Conservation (phyloP, 208 protist species). For the Trypanosoma scelopori region DNA sequence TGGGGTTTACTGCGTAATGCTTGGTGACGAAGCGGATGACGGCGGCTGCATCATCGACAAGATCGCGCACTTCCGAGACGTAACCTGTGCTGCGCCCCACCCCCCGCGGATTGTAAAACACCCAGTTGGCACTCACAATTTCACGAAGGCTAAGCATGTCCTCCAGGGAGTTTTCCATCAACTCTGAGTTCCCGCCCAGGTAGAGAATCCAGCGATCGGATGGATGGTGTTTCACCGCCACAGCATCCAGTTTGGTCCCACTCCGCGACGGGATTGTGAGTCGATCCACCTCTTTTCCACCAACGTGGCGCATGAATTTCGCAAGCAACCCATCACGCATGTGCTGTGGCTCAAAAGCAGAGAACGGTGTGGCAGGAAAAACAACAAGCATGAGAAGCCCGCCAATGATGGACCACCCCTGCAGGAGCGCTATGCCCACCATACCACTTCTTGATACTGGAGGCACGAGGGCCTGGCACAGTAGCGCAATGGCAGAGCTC, state of each 20-base stretch:
- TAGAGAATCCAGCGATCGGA: constrained; percentile 72
- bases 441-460: constrained; percentile 11
- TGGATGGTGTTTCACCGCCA: constrained; percentile 33
- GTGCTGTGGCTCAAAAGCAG: constrained; percentile 38
- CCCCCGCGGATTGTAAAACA: constrained; percentile 80
- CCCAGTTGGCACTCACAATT: constrained; percentile 51
- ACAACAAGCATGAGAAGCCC: constrained; percentile 50
- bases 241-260: constrained; percentile 47
- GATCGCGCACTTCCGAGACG: constrained; percentile 42
- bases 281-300: constrained; percentile 23
- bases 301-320: constrained; percentile 13
- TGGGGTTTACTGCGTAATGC: constrained; percentile 35
- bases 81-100: constrained; percentile 71
- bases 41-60: constrained; percentile 60
- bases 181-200: constrained; percentile 80
- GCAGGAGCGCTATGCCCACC: constrained; percentile 24
- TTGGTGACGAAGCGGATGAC: constrained; percentile 39
- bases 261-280: constrained; percentile 23
- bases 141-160: constrained; percentile 37
- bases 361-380: constrained; percentile 54
- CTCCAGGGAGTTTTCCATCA: constrained; percentile 53
- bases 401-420: constrained; percentile 47
- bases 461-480: neutral
- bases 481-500: neutral
- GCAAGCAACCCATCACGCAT: constrained; percentile 31